A percentile compares a stretch with the other conserved stretches of the same genome.
Conservation (phyloP, 164 flowering plant species). For the Platanus orientalis region DNA sequence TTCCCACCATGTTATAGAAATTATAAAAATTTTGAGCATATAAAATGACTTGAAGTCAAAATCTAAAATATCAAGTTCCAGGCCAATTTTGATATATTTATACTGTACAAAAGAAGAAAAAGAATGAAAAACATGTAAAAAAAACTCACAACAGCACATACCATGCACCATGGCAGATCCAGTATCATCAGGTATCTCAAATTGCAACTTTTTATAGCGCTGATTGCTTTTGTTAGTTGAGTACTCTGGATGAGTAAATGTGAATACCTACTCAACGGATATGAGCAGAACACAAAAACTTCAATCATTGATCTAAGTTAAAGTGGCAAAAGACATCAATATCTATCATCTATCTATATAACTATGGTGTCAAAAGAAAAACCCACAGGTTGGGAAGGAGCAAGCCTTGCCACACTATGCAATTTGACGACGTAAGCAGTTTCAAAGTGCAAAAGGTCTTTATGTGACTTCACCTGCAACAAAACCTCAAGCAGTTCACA, state of each 20-base stretch:
- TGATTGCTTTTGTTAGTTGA: constrained; percentile 59
- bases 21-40: no score
- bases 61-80: no score
- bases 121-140: no score
- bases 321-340: not conserved
- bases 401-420: constrained; percentile 83
- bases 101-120: no score
- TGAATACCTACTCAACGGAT: constrained; percentile 59
- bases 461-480: constrained; percentile 80
- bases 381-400: constrained; percentile 85
- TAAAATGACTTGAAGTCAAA: no score
- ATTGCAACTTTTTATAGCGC: constrained; percentile 68
- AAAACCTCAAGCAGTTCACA: constrained; percentile 11
- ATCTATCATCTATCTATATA: not conserved
- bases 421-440: constrained; percentile 98
- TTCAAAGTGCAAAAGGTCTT: constrained; percentile 88
- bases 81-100: no score
- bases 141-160: constrained; percentile 31
- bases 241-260: constrained; percentile 75
- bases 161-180: constrained; percentile 94
- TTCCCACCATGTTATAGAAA: no score
- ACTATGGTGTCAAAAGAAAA: not conserved
- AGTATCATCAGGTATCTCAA: constrained; percentile 70
- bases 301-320: not conserved
- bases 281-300: constrained; percentile 7